Base-by-base conservation (phyloP, 371 early-diverging fungal genomes). In the Mucor mucedo region DNA sequence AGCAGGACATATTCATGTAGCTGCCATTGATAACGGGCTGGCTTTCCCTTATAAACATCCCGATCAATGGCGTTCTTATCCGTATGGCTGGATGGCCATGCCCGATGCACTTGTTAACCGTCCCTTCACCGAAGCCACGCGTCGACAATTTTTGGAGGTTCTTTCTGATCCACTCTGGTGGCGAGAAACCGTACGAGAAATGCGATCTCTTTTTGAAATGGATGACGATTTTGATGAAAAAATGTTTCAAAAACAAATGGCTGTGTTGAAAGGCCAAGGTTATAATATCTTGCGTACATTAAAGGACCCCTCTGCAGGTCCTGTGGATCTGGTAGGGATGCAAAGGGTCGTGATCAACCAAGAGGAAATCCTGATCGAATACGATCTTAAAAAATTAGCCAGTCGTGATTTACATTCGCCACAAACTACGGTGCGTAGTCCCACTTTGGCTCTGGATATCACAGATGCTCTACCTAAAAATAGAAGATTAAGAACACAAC, bases 41-140 rank as follows among this genome's bases (percentile, higher is more conserved):
- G 93, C 95, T 0, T 96, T 96, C 60, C 96, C 96, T 0, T 93
- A 87, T 70, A 94, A 96, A 67, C 96, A 96, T 69, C 96, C 96
- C 0, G 93, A 96, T 73, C 79, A 89, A 53, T 91, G 91, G 89
- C 81, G 94, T 7, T 91, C 92, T 0, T 96, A 95, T 63, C 96
- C 96, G 3, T 93, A 89, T 75, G 95, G 92, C 6, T 95, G 95
- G 96, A 68, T 89, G 10, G 84, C 80, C 56, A 82, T 96, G 38
- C 92, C 94, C 3, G 79, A 69, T 4, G 66, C 74, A 6, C 70
- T 87, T 42, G 72, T 87, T 28, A 71, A 75, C 1, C 78, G 74
- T 13, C 91, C 94, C 4, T 95, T 94, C 68, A 88, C 89, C 16
- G 63, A 77, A 28, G 77, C 78, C 5, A 93, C 91, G 0, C 79